Conservation (phyloP, 345 rosid genomes). For the Dipteronia dyeriana region DNA sequence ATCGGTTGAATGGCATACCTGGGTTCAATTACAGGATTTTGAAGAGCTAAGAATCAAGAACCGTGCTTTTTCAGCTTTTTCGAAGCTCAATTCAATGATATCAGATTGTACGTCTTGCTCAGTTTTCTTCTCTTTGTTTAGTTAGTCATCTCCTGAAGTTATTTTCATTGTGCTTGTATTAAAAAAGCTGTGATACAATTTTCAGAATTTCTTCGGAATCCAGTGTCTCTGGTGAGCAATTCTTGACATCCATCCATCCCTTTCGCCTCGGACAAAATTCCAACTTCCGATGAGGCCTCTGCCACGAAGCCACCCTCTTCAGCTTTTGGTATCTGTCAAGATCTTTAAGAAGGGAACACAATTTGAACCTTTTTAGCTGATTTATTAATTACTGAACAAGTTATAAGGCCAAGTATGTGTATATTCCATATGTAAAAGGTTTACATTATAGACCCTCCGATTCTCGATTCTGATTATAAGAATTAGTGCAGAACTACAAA, state of each 20-base stretch:
- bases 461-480: no score
- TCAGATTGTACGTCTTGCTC: not conserved
- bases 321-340: not conserved
- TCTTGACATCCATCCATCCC: not conserved
- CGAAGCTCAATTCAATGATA: not conserved
- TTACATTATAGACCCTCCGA: not conserved
- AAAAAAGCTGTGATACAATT: not conserved
- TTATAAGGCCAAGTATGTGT: not conserved
- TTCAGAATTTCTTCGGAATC: not conserved
- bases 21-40: slow-evolving; percentile 66
- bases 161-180: not conserved
- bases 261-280: not conserved
- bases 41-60: slow-evolving; percentile 22
- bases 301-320: not conserved
- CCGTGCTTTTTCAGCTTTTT: not conserved
- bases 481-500: no score
- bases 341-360: not conserved
- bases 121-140: not conserved
- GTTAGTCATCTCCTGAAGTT: not conserved
- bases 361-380: not conserved
- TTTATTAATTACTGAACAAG: not conserved
- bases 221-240: not conserved
- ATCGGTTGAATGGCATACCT: slow-evolving; percentile 32
- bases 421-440: slow-evolving; percentile 7
- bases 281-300: not conserved